Conservation (phyloP, 345 rosid genomes). For the Salix viminalis region DNA sequence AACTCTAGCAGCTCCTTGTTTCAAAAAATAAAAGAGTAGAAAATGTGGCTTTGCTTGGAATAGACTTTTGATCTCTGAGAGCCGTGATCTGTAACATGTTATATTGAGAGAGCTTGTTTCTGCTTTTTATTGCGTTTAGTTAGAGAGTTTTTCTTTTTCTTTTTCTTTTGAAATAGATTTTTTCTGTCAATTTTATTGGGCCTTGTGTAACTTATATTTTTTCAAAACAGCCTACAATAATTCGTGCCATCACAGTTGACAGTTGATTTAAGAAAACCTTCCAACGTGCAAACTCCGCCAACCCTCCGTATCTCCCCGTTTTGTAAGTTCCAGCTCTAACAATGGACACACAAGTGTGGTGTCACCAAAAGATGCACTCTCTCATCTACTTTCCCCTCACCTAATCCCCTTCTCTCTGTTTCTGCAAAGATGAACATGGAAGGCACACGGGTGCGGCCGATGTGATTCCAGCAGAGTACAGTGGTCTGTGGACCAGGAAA, state of each 20-base stretch:
- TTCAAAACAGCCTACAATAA: neutral
- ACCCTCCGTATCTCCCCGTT: neutral
- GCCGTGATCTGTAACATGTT: too few relatives aligned
- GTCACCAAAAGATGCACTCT: conserved; percentile 42
- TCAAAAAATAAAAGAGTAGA: too few relatives aligned
- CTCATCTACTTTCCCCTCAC: conserved; percentile 63
- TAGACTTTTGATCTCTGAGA: neutral
- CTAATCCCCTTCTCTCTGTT: conserved; percentile 35
- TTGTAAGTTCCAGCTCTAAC: neutral
- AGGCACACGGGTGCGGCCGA: conserved; percentile 29
- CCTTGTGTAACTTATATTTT: neutral
- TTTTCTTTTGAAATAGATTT: neutral
- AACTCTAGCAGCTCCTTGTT: too few relatives aligned
- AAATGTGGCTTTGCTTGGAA: too few relatives aligned
- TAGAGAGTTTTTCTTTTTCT: neutral
- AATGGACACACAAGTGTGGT: neutral
- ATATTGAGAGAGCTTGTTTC: too few relatives aligned
- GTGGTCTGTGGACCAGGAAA: conserved; percentile 73
- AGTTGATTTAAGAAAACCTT: neutral
- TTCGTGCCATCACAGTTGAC: too few relatives aligned
- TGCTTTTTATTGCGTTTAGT: too few relatives aligned
- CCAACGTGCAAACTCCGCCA: too few relatives aligned
- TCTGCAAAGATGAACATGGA: neutral
- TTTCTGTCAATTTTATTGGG: neutral
- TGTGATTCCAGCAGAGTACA: conserved; percentile 48